Percentiles rank a stretch among this genome's conserved stretches.
These are phyloP conservation scores for Ceratocystis albifundus DNA, from an alignment of 2,329 filamentous ascomycete genomes.

Conservation along the genomic window DNA sequence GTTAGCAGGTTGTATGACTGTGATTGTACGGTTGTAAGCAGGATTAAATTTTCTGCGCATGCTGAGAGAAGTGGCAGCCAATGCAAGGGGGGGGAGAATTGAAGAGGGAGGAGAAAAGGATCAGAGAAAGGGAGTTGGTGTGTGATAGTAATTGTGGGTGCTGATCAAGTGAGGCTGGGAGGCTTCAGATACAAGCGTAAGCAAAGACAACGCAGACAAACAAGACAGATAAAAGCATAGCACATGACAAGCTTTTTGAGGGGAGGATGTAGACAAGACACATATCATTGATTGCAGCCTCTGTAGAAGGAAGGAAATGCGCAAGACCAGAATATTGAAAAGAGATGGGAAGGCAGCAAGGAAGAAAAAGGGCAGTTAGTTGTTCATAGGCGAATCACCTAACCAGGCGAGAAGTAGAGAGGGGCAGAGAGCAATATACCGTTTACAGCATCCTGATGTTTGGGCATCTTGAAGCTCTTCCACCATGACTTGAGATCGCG, in stretches of 20 bases:
- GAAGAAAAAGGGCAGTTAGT: neutral
- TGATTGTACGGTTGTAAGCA: neutral
- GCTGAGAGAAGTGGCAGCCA: no score
- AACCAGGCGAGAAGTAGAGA: neutral
- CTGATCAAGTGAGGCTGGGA: constrained; percentile 4
- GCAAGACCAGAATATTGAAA: neutral
- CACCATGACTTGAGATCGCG: constrained; percentile 92
- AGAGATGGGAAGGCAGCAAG: neutral
- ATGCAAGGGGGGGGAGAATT: no score
- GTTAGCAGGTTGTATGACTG: neutral
- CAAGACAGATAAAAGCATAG: neutral
- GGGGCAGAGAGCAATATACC: constrained; percentile 38
- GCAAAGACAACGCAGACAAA: neutral
- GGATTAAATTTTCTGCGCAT: neutral
- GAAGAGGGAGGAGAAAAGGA: no score
- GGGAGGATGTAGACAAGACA: no score
- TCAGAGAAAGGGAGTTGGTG: no score
- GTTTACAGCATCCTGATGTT: constrained; percentile 36
- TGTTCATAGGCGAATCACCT: neutral
- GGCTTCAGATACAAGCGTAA: neutral
- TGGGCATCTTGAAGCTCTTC: constrained; percentile 76
- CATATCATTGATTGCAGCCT: no score
- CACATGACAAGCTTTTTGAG: no score
- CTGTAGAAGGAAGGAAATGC: no score
- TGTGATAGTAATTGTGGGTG: neutral